Base-by-base conservation (phyloP, 164 flowering plant genomes). In the Houttuynia cordata region DNA sequence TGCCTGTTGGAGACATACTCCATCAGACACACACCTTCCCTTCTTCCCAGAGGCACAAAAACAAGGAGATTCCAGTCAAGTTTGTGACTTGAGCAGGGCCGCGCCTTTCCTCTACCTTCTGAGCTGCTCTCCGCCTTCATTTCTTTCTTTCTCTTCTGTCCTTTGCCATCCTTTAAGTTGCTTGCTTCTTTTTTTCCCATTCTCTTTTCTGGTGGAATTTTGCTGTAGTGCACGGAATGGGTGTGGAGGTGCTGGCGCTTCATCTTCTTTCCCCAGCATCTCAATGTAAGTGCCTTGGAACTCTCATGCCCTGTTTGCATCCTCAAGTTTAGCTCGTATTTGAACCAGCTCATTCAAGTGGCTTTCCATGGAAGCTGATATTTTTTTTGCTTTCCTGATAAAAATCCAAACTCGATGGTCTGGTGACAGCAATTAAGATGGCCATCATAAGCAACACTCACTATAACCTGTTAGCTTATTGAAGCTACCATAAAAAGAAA, bases 241-340 rank as follows among this genome's bases (percentile, higher is more conserved):
- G 65, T 25, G 62, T 67, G 19, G 70, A 67, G 53, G 62, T 67
- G 39, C 66, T 62, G 8, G 57, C 70, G 51, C 66, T 67, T 41
- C 51, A 65, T 18, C 66, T 67, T 20, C 58, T 66, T 1, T 62
- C 70, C 25, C 66, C 70, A 6, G 58, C 70, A 14, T 62, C 65
- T 7, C 70, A 67, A 24, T 67, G 70, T 67, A 53, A 51, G 15
- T 51, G n/a, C 45, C 37, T 53, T 6, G 40, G 5, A 17, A 2
- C 22, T 14, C 8, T n/a, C n/a, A 30, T 30, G 37, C 37, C 6
- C 37, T 2, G 37, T 30, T 30, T 30, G 2, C 2, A 6, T 30
- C 37, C 37, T 30, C 37, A 30, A 30, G 6, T 41, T 50, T 30
- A 17, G 22, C 20, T 10, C 18, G 8, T 24, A 22, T 5, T 30